Conservation (phyloP, 345 rosid species). For the Microcos paniculata region DNA sequence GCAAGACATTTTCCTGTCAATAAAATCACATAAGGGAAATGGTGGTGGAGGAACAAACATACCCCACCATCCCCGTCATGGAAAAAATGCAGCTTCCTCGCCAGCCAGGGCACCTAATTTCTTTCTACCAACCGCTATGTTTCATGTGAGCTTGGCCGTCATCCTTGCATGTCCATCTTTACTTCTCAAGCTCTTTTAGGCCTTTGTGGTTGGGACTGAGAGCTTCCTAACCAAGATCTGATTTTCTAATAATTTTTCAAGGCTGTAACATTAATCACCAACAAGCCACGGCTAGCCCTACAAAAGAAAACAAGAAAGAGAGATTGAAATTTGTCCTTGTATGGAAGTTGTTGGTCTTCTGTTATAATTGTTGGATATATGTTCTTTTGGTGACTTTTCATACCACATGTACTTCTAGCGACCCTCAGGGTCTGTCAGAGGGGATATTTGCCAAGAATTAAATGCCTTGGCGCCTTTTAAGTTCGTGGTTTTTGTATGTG, state of each 20-base stretch:
- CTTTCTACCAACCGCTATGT: background rate
- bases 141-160: constrained; percentile 2
- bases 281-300: background rate
- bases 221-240: background rate
- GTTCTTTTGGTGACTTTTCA: no score
- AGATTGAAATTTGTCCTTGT: background rate
- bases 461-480: no score
- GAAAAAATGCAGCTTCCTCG: constrained; percentile 18
- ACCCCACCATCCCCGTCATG: constrained; percentile 17
- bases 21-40: constrained; percentile 28
- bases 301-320: background rate
- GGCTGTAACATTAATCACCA: background rate
- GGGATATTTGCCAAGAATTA: no score
- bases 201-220: background rate
- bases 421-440: no score
- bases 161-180: background rate
- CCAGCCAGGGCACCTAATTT: constrained; percentile 5
- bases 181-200: background rate
- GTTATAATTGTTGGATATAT: background rate
- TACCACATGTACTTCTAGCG: background rate
- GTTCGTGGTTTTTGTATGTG: no score
- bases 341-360: background rate
- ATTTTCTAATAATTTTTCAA: background rate
- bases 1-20: background rate
- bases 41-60: constrained; percentile 34